These are phyloP conservation scores for Singerocomus rubriflavus DNA, from an alignment of 1,284 basidiomycete genomes.

Conservation along the genomic window DNA sequence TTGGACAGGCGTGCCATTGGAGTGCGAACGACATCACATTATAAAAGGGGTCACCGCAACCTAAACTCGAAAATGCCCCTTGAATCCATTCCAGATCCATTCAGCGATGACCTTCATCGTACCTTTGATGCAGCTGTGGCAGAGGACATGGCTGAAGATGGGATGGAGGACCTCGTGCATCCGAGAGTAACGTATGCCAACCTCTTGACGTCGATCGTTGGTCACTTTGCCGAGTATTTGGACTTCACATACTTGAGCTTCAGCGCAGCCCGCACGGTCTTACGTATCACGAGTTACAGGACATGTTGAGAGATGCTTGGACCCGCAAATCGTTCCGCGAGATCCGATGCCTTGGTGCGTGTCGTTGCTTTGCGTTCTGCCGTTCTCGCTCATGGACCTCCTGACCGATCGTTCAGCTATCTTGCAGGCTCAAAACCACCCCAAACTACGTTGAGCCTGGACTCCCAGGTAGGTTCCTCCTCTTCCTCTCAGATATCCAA, in stretches of 20 bases:
- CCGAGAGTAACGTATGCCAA: background rate
- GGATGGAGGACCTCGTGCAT: too few species aligned
- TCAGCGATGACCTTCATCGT: background rate
- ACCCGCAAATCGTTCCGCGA: background rate
- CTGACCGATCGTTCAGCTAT: background rate
- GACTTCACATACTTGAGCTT: background rate
- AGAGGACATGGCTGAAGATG: too few species aligned
- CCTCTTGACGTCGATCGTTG: background rate
- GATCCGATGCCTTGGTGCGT: background rate
- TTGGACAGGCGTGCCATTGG: too few species aligned
- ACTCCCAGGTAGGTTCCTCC: background rate
- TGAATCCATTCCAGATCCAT: background rate
- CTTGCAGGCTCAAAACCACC: background rate
- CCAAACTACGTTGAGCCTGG: background rate
- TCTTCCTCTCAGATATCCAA: background rate
- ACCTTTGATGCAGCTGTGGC: background rate
- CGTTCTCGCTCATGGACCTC: too few species aligned
- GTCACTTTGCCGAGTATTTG: background rate
- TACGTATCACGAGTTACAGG: background rate
- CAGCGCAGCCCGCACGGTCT: background rate
- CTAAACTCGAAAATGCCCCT: background rate
- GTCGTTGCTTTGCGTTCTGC: background rate
- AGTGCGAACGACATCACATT: background rate
- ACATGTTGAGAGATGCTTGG: background rate
- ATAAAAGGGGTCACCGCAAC: background rate